Percentiles rank a stretch among this genome's conserved stretches.
phyloP scores from a whole-genome alignment of 2,329 filamentous ascomycete species.

The Paraconiothyrium sp. region DNA sequence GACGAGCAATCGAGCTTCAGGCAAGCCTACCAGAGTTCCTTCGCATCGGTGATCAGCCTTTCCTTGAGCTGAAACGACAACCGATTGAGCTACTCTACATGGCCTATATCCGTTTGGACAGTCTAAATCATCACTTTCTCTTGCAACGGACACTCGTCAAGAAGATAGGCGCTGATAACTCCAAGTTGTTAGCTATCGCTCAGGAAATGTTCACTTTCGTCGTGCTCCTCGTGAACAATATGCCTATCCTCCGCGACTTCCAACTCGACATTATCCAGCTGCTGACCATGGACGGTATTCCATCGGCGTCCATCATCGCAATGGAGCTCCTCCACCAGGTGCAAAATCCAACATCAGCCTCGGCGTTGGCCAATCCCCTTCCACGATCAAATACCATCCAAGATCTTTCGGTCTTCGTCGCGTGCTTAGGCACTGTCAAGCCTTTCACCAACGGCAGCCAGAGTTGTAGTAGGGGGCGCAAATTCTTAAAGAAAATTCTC shows the following conservation, averaged over 20 bases:
- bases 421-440: slow-evolving; percentile 51
- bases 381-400: slow-evolving; percentile 57
- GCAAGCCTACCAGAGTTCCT: slow-evolving; percentile 40
- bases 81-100: slow-evolving; percentile 58
- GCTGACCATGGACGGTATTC: slow-evolving; percentile 52
- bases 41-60: slow-evolving; percentile 31
- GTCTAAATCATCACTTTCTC: slow-evolving; percentile 44
- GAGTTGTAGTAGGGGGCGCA: slow-evolving; percentile 54
- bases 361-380: slow-evolving; percentile 40
- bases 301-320: slow-evolving; percentile 54
- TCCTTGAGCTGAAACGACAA: slow-evolving; percentile 27
- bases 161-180: slow-evolving; percentile 42
- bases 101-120: slow-evolving; percentile 18
- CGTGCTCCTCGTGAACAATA: slow-evolving; percentile 48
- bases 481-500: slow-evolving; percentile 54
- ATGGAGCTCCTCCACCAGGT: slow-evolving; percentile 57
- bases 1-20: slow-evolving; percentile 30
- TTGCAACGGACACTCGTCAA: slow-evolving; percentile 66
- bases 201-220: slow-evolving; percentile 51
- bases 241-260: slow-evolving; percentile 54
- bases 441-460: slow-evolving; percentile 52
- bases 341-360: slow-evolving; percentile 35
- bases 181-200: slow-evolving; percentile 50
- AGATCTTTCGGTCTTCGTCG: slow-evolving; percentile 56
- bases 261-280: slow-evolving; percentile 54